phyloP scores from a whole-genome alignment of 345 rosid genomes.

The Diplotaxis tenuifolia region DNA sequence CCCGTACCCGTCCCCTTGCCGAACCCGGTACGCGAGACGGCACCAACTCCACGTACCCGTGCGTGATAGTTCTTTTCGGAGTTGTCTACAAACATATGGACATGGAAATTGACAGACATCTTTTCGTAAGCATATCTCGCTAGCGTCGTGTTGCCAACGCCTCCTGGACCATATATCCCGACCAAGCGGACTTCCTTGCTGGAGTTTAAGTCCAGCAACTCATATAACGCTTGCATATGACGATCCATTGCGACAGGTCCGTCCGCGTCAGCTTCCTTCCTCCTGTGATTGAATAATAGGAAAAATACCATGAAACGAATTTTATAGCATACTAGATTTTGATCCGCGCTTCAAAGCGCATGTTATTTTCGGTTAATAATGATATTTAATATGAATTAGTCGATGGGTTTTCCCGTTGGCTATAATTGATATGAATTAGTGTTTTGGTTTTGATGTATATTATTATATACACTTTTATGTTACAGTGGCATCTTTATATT shows the following conservation, averaged over 20 bases:
- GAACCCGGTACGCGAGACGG: no score
- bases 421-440: no score
- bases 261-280: neutral
- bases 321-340: no score
- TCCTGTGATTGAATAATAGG: neutral
- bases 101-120: neutral
- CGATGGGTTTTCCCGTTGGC: no score
- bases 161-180: slow-evolving; percentile 12
- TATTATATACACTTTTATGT: no score
- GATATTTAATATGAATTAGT: no score
- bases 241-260: neutral
- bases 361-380: no score
- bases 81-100: slow-evolving; percentile 14
- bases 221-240: neutral
- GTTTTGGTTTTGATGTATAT: no score
- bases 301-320: neutral
- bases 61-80: neutral
- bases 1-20: no score
- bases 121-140: neutral
- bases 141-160: slow-evolving; percentile 22
- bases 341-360: no score
- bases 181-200: slow-evolving; percentile 15
- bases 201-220: neutral
- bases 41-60: no score
- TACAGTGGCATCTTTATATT: no score